Evolutionary conservation across 2,329 filamentous ascomycete species (phyloP), one percentile per base, ranked within the genome.

Genomic region (Ceratocystis harringtonii): DNA sequence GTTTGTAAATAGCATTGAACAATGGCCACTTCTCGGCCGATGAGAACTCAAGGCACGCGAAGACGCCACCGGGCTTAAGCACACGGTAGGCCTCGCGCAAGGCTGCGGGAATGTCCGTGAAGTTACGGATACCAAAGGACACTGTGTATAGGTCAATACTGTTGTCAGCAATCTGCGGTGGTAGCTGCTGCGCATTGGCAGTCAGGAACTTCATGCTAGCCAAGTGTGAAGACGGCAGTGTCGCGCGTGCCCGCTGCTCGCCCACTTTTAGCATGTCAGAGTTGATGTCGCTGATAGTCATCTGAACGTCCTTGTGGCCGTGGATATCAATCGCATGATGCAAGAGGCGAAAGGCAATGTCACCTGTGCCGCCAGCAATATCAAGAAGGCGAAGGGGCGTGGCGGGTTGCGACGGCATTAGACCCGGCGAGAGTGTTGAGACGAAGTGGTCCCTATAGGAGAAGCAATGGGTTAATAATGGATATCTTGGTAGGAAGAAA

Each of bases 211-310:
- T 79, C 28, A 88, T 78, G n/a, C 77, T 78, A 17, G 78, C 75
- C 7, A 79, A 77, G 69, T 86, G 80, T 28, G 78, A 76, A 43
- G 78, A 78, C 3, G 81, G 79, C 1, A 84, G 76, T 28, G 79
- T 70, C 25, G 85, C 77, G n/a, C 63, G 62, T 22, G 90, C 86
- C 69, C 94, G 87, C 75, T 92, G 88, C 69, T 84, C 83, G 65
- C 94, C 94, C 72, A 96, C 94, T 10, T 84, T 84, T 0, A 99
- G 83, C 94, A 99, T 99, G 69, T 90, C 85, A 0, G 90, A 84
- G 78, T 99, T 99, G 78, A 99, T 99, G 78, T 99, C 94, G 61
- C 89, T 88, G 71, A 97, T 90, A 48, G 89, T 96, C 69, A 99
- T 90, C 73, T 83, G 86, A 5, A 92, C 89, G 68, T 70, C 72